These are phyloP conservation scores for Ogataea corticis DNA, from an alignment of 805 yeast genomes.

Conservation along the genomic window DNA sequence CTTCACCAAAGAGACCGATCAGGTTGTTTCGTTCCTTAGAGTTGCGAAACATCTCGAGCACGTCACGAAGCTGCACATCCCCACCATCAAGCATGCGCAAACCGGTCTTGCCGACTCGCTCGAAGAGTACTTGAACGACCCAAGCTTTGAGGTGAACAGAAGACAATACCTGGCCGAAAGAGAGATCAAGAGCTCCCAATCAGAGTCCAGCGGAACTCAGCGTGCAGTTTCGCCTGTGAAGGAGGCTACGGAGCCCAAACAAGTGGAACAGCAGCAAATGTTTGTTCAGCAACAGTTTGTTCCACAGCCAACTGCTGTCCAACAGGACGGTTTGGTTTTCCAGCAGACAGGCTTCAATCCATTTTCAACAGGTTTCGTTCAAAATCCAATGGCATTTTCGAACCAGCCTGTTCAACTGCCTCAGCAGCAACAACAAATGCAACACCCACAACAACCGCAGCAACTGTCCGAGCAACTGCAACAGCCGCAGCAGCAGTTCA, in stretches of 20 bases:
- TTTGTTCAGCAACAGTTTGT: too few species aligned
- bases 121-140: conserved; percentile 86
- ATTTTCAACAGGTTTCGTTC: conserved; percentile 19
- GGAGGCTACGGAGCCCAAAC: conserved; percentile 20
- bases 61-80: conserved; percentile 86
- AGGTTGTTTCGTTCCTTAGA: conserved; percentile 83
- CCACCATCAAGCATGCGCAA: conserved; percentile 96
- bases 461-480: not conserved
- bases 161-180: conserved; percentile 74
- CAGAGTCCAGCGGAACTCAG: not conserved
- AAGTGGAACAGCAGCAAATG: not conserved
- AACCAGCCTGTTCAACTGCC: conserved; percentile 8
- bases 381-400: conserved; percentile 8
- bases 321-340: conserved; percentile 21
- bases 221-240: conserved; percentile 1
- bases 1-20: conserved; percentile 82
- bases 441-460: conserved; percentile 6
- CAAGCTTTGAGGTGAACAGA: conserved; percentile 78
- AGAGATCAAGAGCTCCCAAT: conserved; percentile 36
- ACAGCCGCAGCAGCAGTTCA: not conserved
- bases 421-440: conserved; percentile 14
- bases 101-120: conserved; percentile 85
- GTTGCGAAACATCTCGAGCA: conserved; percentile 87
- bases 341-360: conserved; percentile 33
- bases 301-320: conserved; percentile 5